These are phyloP conservation scores for Saraca asoca DNA, from an alignment of 331 rosid species.

Conservation along the genomic window DNA sequence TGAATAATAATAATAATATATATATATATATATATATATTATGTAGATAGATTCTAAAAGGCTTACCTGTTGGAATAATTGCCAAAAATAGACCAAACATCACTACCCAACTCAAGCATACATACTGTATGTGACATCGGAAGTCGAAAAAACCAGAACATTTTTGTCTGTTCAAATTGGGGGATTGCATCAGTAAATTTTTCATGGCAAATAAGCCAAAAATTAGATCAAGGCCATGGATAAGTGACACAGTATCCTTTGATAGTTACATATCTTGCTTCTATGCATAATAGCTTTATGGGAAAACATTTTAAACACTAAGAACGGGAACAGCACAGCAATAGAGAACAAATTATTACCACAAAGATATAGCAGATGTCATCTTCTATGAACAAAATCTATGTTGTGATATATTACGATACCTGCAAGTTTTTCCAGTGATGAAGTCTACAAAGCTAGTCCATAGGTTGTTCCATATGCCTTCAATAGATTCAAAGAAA, in stretches of 20 bases:
- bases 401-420: neutral
- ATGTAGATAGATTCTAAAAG: slow-evolving; percentile 17
- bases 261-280: too few relatives aligned
- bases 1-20: too few relatives aligned
- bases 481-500: slow-evolving; percentile 65
- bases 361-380: too few relatives aligned
- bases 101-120: slow-evolving; percentile 86
- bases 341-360: too few relatives aligned
- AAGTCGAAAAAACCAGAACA: slow-evolving; percentile 81
- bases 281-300: neutral
- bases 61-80: slow-evolving; percentile 71
- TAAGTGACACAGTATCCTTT: neutral
- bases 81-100: slow-evolving; percentile 78
- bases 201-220: slow-evolving; percentile 22
- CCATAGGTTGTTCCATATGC: slow-evolving; percentile 68
- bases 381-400: too few relatives aligned
- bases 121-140: slow-evolving; percentile 82
- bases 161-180: slow-evolving; percentile 49
- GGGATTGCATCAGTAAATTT: slow-evolving; percentile 25
- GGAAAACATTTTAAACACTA: neutral
- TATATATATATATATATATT: neutral
- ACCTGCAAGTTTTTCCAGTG: slow-evolving; percentile 89
- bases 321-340: too few relatives aligned
- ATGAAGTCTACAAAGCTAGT: slow-evolving; percentile 56
- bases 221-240: neutral